phyloP scores from a whole-genome alignment of 345 rosid species.

The Noccaea caerulescens region DNA sequence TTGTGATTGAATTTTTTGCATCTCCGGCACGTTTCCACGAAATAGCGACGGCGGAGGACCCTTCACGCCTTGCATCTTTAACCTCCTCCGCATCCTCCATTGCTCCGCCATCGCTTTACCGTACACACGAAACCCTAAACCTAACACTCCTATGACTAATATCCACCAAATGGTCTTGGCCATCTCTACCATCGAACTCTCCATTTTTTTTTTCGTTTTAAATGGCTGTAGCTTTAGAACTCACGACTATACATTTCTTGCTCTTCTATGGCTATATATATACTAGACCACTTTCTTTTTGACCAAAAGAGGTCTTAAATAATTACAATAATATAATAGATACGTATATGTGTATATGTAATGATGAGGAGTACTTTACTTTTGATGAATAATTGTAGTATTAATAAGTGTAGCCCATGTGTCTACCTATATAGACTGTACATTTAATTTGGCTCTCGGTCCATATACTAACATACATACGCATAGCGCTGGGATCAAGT shows the following conservation, averaged over 20 bases:
- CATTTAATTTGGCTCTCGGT: conserved; percentile 34
- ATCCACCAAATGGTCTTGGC: conserved; percentile 39
- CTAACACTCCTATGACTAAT: conserved; percentile 25
- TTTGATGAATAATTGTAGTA: conserved; percentile 31
- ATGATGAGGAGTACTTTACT: conserved; percentile 12
- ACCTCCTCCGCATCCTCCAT: conserved; percentile 47
- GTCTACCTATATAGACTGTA: conserved; percentile 23
- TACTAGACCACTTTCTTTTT: conserved; percentile 25
- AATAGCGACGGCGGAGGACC: conserved; percentile 70
- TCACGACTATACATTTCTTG: conserved; percentile 7
- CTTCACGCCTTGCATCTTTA: conserved; percentile 61
- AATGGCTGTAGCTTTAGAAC: conserved; percentile 22
- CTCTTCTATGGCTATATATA: conserved; percentile 34
- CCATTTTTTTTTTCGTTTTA: conserved; percentile 16
- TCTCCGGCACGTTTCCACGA: conserved; percentile 70
- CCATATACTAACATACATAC: conserved; percentile 36
- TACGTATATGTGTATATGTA: not conserved
- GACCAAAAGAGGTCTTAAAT: conserved; percentile 11
- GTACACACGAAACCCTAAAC: conserved; percentile 38
- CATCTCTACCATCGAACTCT: conserved; percentile 26
- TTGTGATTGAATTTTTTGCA: conserved; percentile 56
- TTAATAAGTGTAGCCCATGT: conserved; percentile 34
- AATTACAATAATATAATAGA: not conserved
- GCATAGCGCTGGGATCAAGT: conserved; percentile 36
- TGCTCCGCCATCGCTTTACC: conserved; percentile 39